These are phyloP conservation scores for Lepidium didymum DNA, from an alignment of 345 rosid species.

Conservation along the genomic window DNA sequence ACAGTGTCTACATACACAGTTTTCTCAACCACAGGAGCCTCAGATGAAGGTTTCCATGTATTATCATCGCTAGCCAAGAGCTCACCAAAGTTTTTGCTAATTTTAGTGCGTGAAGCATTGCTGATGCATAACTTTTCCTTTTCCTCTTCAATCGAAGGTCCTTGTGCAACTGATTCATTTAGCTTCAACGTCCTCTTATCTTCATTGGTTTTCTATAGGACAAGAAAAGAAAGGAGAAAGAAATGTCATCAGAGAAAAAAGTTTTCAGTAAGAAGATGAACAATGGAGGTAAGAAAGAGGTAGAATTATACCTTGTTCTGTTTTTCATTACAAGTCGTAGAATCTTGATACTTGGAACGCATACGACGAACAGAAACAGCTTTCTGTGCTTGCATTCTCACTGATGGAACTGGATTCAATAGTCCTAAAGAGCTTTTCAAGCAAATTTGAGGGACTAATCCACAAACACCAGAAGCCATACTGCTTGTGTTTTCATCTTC, in stretches of 20 bases:
- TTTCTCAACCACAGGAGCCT: constrained; percentile 49
- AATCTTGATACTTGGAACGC: constrained; percentile 37
- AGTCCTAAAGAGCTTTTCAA: constrained; percentile 54
- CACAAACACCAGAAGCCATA: constrained; percentile 49
- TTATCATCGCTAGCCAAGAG: constrained; percentile 48
- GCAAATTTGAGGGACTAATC: constrained; percentile 68
- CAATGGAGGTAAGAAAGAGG: background rate
- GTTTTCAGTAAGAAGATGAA: background rate
- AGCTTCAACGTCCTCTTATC: constrained; percentile 25
- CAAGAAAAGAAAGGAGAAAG: background rate
- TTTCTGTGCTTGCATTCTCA: constrained; percentile 36
- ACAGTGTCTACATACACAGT: constrained; percentile 70
- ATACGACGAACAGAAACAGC: constrained; percentile 38
- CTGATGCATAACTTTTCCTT: constrained; percentile 13
- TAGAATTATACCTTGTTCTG: constrained; percentile 37
- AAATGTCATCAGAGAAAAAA: background rate
- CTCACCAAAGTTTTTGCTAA: constrained; percentile 34
- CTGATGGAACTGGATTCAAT: constrained; percentile 51
- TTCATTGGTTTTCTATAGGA: constrained; percentile 27
- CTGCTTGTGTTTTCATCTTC: constrained; percentile 35
- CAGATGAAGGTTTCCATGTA: constrained; percentile 36
- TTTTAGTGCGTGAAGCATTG: constrained; percentile 16
- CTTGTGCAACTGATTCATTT: constrained; percentile 28
- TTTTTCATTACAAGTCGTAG: constrained; percentile 22
- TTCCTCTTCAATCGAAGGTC: constrained; percentile 6